These are phyloP conservation scores for Leptodontidium sp. DNA, from an alignment of 2,329 filamentous ascomycete species.

Conservation along the genomic window DNA sequence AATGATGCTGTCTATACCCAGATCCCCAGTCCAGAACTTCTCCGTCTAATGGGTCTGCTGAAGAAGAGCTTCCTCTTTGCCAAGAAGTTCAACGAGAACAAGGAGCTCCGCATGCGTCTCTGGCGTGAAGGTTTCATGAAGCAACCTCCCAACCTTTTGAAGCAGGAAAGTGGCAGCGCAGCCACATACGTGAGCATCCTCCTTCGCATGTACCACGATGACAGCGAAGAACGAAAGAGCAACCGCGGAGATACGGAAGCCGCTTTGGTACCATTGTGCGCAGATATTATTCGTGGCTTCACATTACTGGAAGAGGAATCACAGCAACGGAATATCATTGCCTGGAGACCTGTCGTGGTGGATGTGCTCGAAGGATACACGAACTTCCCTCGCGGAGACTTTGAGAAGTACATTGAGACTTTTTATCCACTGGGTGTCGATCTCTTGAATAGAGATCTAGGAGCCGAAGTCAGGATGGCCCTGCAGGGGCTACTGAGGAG, in stretches of 20 bases:
- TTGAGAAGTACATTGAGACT: slow-evolving; percentile 77
- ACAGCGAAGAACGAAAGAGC: slow-evolving; percentile 80
- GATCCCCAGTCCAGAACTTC: slow-evolving; percentile 88
- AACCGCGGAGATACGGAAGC: slow-evolving; percentile 86
- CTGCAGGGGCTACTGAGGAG: slow-evolving; percentile 80
- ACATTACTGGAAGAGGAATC: slow-evolving; percentile 91
- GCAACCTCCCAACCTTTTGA: slow-evolving; percentile 95
- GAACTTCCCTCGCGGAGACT: slow-evolving; percentile 81
- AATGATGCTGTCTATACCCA: slow-evolving; percentile 94
- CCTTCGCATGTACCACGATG: slow-evolving; percentile 96
- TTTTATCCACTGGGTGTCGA: slow-evolving; percentile 91
- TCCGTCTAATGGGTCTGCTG: slow-evolving; percentile 90
- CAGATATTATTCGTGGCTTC: slow-evolving; percentile 90
- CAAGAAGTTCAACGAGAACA: slow-evolving; percentile 96
- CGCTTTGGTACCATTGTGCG: slow-evolving; percentile 92
- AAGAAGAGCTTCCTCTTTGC: slow-evolving; percentile 98
- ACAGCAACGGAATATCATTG: slow-evolving; percentile 95
- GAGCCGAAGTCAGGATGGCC: slow-evolving; percentile 77
- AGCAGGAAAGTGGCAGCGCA: slow-evolving; percentile 93
- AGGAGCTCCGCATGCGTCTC: slow-evolving; percentile 90
- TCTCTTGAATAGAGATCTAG: slow-evolving; percentile 82
- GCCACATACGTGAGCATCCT: slow-evolving; percentile 96
- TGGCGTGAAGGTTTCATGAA: slow-evolving; percentile 99
- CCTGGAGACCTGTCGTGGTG: slow-evolving; percentile 96
- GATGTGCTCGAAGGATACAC: slow-evolving; percentile 95